phyloP scores from a whole-genome alignment of 495 filamentous ascomycete species.

The Umbilicaria muhlenbergii region DNA sequence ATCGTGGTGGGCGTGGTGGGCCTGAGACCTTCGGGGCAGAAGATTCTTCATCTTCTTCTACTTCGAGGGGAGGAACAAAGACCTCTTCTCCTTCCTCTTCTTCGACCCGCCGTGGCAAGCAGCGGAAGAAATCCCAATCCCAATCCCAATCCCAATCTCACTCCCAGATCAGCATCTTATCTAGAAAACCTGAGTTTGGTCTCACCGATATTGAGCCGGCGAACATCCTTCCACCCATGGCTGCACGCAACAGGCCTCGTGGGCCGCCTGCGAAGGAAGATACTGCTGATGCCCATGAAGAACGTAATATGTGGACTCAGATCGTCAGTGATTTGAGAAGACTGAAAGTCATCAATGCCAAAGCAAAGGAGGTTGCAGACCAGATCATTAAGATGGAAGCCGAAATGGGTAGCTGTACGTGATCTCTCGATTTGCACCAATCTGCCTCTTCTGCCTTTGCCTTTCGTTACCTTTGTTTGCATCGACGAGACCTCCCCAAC shows the following conservation, averaged over 20 bases:
- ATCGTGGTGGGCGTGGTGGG: no score
- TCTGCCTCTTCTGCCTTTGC: not conserved
- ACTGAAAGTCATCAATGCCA: slow-evolving; percentile 18
- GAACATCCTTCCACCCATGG: slow-evolving; percentile 14
- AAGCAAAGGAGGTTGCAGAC: slow-evolving; percentile 25
- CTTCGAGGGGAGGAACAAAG: no score
- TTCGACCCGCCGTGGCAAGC: no score
- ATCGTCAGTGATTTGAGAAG: slow-evolving; percentile 37
- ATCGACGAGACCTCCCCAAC: no score
- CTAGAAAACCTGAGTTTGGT: no score
- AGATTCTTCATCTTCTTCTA: no score
- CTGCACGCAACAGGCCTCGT: slow-evolving; percentile 25
- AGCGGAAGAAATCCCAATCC: no score
- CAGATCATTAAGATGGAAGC: slow-evolving; percentile 39
- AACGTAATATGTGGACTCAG: slow-evolving; percentile 47
- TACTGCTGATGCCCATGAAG: slow-evolving; percentile 35
- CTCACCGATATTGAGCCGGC: no score
- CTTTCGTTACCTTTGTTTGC: not conserved
- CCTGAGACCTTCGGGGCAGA: no score
- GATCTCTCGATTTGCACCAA: not conserved
- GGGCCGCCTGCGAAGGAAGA: slow-evolving; percentile 28
- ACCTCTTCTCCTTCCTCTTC: no score
- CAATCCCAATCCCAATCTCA: no score
- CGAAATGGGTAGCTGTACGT: slow-evolving; percentile 30
- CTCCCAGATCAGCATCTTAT: no score